Evolutionary conservation across 495 filamentous ascomycete genomes (phyloP).

Genomic region (Podospora australis): DNA sequence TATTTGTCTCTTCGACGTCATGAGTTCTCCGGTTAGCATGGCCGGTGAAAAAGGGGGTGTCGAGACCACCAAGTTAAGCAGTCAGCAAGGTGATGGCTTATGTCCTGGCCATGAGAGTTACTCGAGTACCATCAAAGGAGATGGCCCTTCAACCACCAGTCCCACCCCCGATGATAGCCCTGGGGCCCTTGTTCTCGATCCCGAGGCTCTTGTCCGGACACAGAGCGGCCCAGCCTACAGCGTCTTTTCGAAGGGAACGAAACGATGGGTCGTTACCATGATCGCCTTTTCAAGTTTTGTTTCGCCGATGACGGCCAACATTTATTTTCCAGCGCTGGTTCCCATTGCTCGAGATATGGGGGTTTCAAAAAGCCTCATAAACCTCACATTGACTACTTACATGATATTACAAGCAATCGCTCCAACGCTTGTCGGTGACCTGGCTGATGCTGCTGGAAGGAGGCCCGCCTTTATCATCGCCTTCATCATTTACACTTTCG

Average conservation of each 20-base stretch:
- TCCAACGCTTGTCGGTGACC: slow-evolving; percentile 53
- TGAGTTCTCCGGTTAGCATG: no score
- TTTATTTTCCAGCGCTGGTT: slow-evolving; percentile 71
- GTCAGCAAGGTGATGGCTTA: no score
- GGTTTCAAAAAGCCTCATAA: slow-evolving; percentile 56
- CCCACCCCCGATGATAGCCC: no score
- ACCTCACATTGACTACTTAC: slow-evolving; percentile 61
- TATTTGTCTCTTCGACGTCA: no score
- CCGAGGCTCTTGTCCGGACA: slow-evolving; percentile 25
- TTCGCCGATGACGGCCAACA: slow-evolving; percentile 69
- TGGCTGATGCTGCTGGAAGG: slow-evolving; percentile 54
- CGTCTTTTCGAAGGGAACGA: slow-evolving; percentile 50
- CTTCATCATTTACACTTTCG: slow-evolving; percentile 53
- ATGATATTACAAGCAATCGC: slow-evolving; percentile 57
- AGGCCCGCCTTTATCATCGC: slow-evolving; percentile 53
- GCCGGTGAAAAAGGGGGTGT: no score
- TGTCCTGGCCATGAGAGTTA: no score
- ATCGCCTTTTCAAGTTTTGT: slow-evolving; percentile 59
- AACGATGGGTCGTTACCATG: slow-evolving; percentile 59
- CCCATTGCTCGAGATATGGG: slow-evolving; percentile 47
- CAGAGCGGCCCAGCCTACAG: slow-evolving; percentile 43
- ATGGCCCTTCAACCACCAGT: no score
- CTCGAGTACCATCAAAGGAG: no score
- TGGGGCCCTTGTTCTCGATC: slow-evolving; percentile 12
- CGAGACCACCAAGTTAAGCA: no score